Evolutionary conservation across 129 eudicot genomes (phyloP).

Genomic region (carrot (Daucus carota)): DH1_v3.0 NC_030389.2:26156001-26156500

Average conservation of each 20-base stretch:
- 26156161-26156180: not conserved
- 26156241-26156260: not conserved
- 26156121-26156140: not conserved
- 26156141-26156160: slow-evolving; percentile 3
- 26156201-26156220: slow-evolving; percentile 22
- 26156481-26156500: slow-evolving; percentile 25
- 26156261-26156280: not conserved
- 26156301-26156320: not conserved
- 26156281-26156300: not conserved
- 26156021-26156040: slow-evolving; percentile 37
- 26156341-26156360: slow-evolving; percentile 21
- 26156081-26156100: slow-evolving; percentile 1
- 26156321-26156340: slow-evolving; percentile 15
- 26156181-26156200: not conserved
- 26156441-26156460: slow-evolving; percentile 24
- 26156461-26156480: slow-evolving; percentile 20
- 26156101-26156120: not conserved
- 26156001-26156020: slow-evolving; percentile 50
- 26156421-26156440: slow-evolving; percentile 21
- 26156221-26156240: slow-evolving; percentile 30
- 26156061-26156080: slow-evolving; percentile 5
- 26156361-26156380: slow-evolving; percentile 14
- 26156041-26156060: not conserved
- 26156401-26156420: slow-evolving; percentile 20
- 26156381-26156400: slow-evolving; percentile 16